Base-by-base conservation (phyloP, 1,284 basidiomycete genomes). In the Meira nashicola region DNA sequence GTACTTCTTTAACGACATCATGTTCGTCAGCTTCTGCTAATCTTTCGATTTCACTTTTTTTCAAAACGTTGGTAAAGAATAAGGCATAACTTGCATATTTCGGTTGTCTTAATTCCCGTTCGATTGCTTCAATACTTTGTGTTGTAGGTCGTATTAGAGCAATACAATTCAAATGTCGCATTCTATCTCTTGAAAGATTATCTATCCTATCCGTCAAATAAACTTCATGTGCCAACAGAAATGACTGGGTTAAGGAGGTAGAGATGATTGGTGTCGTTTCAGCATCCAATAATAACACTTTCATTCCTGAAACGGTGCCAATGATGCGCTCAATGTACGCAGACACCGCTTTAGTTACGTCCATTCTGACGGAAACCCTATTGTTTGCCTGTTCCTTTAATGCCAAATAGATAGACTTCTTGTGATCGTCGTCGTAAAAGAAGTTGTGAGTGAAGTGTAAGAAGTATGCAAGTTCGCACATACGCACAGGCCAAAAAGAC, bases 211-310 rank as follows among this genome's bases (percentile, higher is more conserved):
- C 95, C 1, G 94, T 98, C 54, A 99, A 85, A 79, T 98, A 99
- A 19, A 98, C 90, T 77, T 99, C 92, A 70, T 97, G 91, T 2
- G 90, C 86, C n/a, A 99, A 83, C 21, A 99, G 83, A 10, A 88
- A 88, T 2, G 92, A 93, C 76, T 98, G 95, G 0, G 95, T 98
- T 1, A 92, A 88, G 3, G 92, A 90, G 8, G 96, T 84, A 1
- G 93, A 97, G 11, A 98, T 89, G 66, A 97, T 94, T 0, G 95
- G 92, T n/a, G 95, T 59, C n/a, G 94, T 98, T 77, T 96, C 90
- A 23, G 87, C 84, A 79, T 99, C 95, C 25, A 99, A 86, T 37
- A 99, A 84, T 46, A 99, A 83, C n/a, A 97, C 92, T 80, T 98
- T 99, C 89, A 99, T 97, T 7, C 90, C 86, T 8, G 85, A 82